phyloP scores from a whole-genome alignment of 2,329 filamentous ascomycete genomes.

The Penicillium sclerotiorum region DNA sequence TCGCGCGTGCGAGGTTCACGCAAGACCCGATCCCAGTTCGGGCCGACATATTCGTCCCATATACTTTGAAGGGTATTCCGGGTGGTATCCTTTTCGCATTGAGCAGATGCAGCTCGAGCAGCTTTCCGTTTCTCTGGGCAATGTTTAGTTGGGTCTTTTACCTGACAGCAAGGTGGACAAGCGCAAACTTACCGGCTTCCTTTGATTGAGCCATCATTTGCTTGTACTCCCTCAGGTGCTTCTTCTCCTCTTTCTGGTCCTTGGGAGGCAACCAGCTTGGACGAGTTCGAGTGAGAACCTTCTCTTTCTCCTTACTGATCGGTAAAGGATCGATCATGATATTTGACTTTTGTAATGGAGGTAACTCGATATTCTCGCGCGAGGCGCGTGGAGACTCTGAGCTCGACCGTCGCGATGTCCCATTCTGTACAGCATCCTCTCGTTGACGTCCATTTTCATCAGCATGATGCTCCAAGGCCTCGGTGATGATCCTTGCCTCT shows the following conservation, averaged over 20 bases:
- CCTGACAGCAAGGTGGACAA: neutral
- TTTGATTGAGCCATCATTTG: slow-evolving; percentile 66
- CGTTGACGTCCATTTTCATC: slow-evolving; percentile 50
- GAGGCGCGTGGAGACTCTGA: slow-evolving; percentile 42
- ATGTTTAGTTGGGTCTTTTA: slow-evolving; percentile 13
- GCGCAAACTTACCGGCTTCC: slow-evolving; percentile 53
- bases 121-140: slow-evolving; percentile 52
- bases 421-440: slow-evolving; percentile 52
- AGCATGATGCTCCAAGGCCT: slow-evolving; percentile 61
- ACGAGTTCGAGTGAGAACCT: slow-evolving; percentile 65
- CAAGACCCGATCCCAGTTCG: slow-evolving; percentile 61
- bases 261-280: slow-evolving; percentile 69
- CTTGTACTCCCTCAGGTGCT: slow-evolving; percentile 75
- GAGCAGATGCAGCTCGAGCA: slow-evolving; percentile 49
- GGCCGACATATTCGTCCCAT: slow-evolving; percentile 64
- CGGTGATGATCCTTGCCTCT: slow-evolving; percentile 62
- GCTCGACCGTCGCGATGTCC: slow-evolving; percentile 41
- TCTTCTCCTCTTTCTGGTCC: slow-evolving; percentile 85
- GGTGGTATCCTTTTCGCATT: slow-evolving; percentile 55
- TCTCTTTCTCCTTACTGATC: slow-evolving; percentile 68
- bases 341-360: slow-evolving; percentile 63
- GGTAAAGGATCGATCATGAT: slow-evolving; percentile 68
- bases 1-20: slow-evolving; percentile 59
- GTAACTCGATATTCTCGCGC: slow-evolving; percentile 52
- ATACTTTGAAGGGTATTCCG: slow-evolving; percentile 59